Conservation (phyloP, 163 green algal species). For the Chlamydomonas reinhardtii region DNA sequence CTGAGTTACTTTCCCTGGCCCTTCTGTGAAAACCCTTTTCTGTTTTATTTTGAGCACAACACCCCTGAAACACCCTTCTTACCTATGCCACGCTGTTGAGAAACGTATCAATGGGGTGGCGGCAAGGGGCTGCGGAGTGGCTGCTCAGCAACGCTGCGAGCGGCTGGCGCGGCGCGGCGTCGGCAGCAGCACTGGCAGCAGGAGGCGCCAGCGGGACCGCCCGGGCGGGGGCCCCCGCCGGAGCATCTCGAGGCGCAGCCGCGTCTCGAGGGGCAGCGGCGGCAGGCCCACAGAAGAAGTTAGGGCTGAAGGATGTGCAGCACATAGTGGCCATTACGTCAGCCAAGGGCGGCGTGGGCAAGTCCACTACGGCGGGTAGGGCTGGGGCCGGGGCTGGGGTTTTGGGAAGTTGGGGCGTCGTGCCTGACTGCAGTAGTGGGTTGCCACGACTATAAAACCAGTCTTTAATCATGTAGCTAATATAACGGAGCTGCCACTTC, state of each 20-base stretch:
- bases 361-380: constrained; percentile 82
- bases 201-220: not conserved
- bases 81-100: too few relatives aligned
- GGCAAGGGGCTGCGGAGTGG: constrained; percentile 8
- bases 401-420: too few relatives aligned
- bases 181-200: not conserved
- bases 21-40: not conserved
- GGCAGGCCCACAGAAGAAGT: constrained; percentile 40
- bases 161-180: constrained; percentile 6
- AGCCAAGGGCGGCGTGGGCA: constrained; percentile 89
- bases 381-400: too few relatives aligned
- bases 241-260: not conserved
- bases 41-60: not conserved
- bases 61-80: too few relatives aligned
- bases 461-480: too few relatives aligned
- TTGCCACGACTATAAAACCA: too few relatives aligned
- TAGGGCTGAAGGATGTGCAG: constrained; percentile 68
- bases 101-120: not conserved
- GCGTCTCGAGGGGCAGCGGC: not conserved
- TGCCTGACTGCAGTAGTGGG: too few relatives aligned
- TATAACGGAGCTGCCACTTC: too few relatives aligned
- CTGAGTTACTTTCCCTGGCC: too few relatives aligned
- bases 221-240: too few relatives aligned
- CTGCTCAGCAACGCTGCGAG: not conserved
- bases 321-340: constrained; percentile 84